Evolutionary conservation across 2,329 filamentous ascomycete species (phyloP).

Genomic region (Helminthosporium solani): DNA sequence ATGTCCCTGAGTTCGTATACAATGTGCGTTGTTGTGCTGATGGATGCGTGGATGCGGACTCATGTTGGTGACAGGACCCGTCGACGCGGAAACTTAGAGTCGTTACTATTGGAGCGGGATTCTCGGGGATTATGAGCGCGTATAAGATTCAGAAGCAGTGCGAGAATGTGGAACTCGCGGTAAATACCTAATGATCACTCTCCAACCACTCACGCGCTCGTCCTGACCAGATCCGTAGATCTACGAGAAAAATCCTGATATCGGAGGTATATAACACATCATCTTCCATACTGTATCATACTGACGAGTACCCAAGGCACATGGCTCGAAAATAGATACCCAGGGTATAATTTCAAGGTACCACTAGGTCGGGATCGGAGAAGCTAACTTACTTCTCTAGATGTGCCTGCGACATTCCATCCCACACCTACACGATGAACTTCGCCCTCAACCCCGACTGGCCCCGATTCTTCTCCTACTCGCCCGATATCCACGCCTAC

Average conservation of each 20-base stretch:
- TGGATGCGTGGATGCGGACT: too few relatives aligned
- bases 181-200: too few relatives aligned
- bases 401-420: constrained; percentile 50
- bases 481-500: constrained; percentile 52
- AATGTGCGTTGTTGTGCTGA: constrained; percentile 33
- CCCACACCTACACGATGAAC: constrained; percentile 48
- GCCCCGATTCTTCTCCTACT: constrained; percentile 50
- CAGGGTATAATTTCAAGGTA: constrained; percentile 19
- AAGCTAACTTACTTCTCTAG: constrained; percentile 18
- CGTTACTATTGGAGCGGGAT: constrained; percentile 51
- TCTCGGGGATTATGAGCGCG: constrained; percentile 50
- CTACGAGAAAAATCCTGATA: constrained; percentile 50
- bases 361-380: too few relatives aligned
- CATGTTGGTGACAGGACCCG: too few relatives aligned
- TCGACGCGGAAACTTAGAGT: too few relatives aligned
- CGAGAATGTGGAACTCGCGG: constrained; percentile 48
- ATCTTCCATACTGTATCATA: too few relatives aligned
- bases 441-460: constrained; percentile 51
- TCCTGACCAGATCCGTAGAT: too few relatives aligned
- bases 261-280: constrained; percentile 38
- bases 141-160: constrained; percentile 49
- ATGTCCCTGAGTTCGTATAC: constrained; percentile 43
- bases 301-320: constrained; percentile 8
- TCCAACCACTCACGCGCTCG: too few relatives aligned
- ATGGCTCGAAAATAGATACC: constrained; percentile 49